Evolutionary conservation across 164 flowering plant species (phyloP), one percentile per base, ranked within the genome.

Genomic region (Akebia trifoliata): DNA sequence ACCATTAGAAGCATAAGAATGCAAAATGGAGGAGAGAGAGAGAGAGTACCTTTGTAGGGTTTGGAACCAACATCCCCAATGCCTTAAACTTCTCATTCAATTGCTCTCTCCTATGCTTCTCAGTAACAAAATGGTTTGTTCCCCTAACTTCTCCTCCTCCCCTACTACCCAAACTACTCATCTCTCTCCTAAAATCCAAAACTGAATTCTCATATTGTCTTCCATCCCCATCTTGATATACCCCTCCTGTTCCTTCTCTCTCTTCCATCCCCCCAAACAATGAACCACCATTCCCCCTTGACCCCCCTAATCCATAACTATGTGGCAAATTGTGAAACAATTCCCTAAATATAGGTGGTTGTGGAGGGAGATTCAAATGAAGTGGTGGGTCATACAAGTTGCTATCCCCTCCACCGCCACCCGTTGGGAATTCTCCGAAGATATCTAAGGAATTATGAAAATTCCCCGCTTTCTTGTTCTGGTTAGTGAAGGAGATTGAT

Each of bases 21-120:
- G 8, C 3, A 4, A 40, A 24, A 44, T n/a, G n/a, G n/a, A 45
- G 17, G 49, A 18, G 36, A 28, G 50, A 10, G 35, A 48, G 6
- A 35, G 22, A 18, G 30, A 28, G 25, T 71, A 93, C 99, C 96
- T 90, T 94, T 38, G 82, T 72, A 24, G 97, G 95, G 59, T 68
- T 82, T 4, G 97, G 95, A 67, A 90, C 69, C 55, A 94, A 66
- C 20, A 28, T 53, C 66, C 60, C 74, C 69, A 94, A 68, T 20
- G 81, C 84, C 12, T 58, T 17, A 52, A 20, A 94, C 65, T 76
- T 86, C 35, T 61, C 81, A 58, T 77, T 83, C 66, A 94, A 50
- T 9, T 83, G 85, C 25, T 69, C 76, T 67, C 99, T 81, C 74
- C 97, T 78, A 14, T 90, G 80, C 44, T 71, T 73, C 68, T 94